Evolutionary conservation across 164 flowering plant genomes (phyloP), one percentile per base, ranked within the genome.

Genomic region (Saururus chinensis): DNA sequence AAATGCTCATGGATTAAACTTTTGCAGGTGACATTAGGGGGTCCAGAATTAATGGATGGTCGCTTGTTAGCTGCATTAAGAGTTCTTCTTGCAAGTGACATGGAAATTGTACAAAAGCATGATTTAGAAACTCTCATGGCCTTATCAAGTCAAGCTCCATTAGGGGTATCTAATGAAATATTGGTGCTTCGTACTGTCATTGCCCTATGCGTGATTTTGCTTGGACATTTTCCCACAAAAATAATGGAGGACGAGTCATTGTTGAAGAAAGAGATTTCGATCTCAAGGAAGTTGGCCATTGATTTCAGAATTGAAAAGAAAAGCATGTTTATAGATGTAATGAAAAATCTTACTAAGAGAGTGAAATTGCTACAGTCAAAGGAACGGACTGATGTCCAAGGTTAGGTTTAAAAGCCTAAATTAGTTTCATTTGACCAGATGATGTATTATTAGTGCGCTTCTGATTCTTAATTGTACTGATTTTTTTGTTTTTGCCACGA

Each of bases 291-390:
- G 65, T 66, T 89, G 79, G 91, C 87, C 1, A 56, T 83, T 53
- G 77, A 75, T 66, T 92, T 81, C 76, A 76, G 98, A 75, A 78
- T 92, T 25, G 81, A 89, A 67, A 92, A 92, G 90, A 92, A 92
- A 67, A 79, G 86, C 17, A 56, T 86, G 57, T 83, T 88, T 62
- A 61, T 84, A 42, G 88, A 86, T 67, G 83, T 78, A 25, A 89
- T 88, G 96, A 79, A 77, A 63, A 74, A 83, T 69, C 80, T 92
- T n/a, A 67, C 92, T 0, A 75, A 75, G 61, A 77, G 80, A 74
- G 84, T 86, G 40, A 89, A 77, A 67, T 60, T 56, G 48, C 61
- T 67, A 19, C 56, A 64, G 21, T 69, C 67, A 1, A 73, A 70
- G 64, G 69, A 73, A 63, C 23, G 61, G 35, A 61, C 60, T 53